These are phyloP conservation scores for Sextonia rubra DNA, from an alignment of 164 flowering plant species.

Conservation along the genomic window DNA sequence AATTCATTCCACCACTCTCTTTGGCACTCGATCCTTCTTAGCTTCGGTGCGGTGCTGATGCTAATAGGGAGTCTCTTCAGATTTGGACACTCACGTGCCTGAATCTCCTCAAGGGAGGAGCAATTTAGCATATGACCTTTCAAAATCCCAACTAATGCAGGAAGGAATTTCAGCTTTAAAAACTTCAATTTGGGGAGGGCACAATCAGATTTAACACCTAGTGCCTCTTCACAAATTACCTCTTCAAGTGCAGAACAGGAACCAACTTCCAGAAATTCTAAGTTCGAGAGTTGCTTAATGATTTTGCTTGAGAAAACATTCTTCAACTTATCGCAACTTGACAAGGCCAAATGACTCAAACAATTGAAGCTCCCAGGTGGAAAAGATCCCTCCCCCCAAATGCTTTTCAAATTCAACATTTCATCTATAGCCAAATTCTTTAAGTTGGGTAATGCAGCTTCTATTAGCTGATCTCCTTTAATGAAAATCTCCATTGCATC, in stretches of 20 bases:
- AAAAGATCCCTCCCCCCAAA: neutral
- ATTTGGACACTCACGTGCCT: no score
- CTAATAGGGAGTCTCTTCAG: no score
- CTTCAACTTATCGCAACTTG: neutral
- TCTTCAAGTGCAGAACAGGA: neutral
- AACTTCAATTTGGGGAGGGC: neutral
- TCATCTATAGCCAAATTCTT: accelerated
- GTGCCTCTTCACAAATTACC: neutral
- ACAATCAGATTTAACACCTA: neutral
- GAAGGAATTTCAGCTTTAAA: neutral
- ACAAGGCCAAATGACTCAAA: neutral
- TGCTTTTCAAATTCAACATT: neutral
- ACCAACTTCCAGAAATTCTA: neutral
- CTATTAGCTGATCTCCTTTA: neutral
- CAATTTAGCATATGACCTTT: no score
- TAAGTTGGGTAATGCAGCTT: neutral
- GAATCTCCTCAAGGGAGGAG: no score
- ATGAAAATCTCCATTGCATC: neutral
- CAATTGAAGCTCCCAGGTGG: neutral
- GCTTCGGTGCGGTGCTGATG: no score
- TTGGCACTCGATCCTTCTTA: no score
- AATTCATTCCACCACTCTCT: no score
- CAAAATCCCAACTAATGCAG: no score
- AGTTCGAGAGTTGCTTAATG: neutral
- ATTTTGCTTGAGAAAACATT: neutral